These are phyloP conservation scores for Obelidium mucronatum DNA, from an alignment of 192 early-diverging fungal genomes.

Conservation along the genomic window DNA sequence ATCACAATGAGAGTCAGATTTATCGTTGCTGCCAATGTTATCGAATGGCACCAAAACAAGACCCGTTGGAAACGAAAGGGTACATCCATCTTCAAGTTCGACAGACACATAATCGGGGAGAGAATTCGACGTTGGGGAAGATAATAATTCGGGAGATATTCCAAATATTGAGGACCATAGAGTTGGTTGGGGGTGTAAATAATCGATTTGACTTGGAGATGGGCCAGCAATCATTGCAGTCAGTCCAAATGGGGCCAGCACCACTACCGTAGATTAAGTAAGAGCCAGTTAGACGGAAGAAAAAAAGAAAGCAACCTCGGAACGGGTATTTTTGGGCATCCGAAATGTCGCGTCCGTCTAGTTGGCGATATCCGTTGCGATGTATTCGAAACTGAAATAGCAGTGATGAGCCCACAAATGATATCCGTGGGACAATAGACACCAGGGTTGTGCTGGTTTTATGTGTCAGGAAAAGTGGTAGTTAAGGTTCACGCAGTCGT, in stretches of 20 bases:
- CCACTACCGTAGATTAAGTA: no score
- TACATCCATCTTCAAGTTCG: constrained; percentile 1
- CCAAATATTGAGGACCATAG: constrained; percentile 8
- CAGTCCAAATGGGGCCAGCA: constrained; percentile 4
- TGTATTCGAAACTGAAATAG: constrained; percentile 4
- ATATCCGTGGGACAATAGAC: neutral
- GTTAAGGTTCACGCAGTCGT: neutral
- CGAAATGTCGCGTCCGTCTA: neutral
- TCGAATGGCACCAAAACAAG: neutral
- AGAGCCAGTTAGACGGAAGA: neutral
- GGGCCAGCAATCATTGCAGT: neutral
- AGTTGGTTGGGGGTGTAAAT: neutral
- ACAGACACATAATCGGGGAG: constrained; percentile 2
- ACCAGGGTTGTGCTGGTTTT: neutral
- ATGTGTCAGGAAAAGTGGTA: neutral
- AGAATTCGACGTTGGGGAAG: neutral
- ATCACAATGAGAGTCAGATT: neutral
- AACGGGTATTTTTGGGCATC: neutral
- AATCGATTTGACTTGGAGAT: neutral
- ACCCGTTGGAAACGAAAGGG: neutral
- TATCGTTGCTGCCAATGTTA: neutral
- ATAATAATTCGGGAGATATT: neutral
- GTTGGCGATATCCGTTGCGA: neutral
- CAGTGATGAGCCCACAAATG: constrained; percentile 5
- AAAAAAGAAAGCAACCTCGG: neutral